These are phyloP conservation scores for Paramecium pentaurelia DNA, from an alignment of 73 alveolate genomes.

Conservation along the genomic window DNA sequence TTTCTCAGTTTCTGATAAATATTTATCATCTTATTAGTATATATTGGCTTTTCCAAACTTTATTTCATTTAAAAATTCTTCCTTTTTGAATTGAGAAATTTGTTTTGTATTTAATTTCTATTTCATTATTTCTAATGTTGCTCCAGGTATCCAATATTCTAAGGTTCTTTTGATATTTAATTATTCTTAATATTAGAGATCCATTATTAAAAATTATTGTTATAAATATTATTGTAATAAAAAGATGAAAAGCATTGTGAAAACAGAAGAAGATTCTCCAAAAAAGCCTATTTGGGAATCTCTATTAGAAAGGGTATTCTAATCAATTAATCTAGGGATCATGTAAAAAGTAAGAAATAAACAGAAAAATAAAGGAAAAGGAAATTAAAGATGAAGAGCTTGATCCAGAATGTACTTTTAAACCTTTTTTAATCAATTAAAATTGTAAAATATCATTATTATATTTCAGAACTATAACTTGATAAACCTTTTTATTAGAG, in stretches of 20 bases:
- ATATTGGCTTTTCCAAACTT: not conserved
- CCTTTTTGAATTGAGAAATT: not conserved
- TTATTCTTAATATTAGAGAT: not conserved
- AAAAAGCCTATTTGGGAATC: slow-evolving; percentile 28
- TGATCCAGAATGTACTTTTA: slow-evolving; percentile 49
- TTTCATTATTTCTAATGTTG: not conserved
- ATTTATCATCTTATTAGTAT: not conserved
- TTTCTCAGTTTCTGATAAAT: slow-evolving; percentile 10
- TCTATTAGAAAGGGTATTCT: not conserved
- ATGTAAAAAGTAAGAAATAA: not conserved
- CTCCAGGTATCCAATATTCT: slow-evolving; percentile 36
- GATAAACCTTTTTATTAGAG: slow-evolving; percentile 10
- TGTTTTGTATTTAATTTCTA: not conserved
- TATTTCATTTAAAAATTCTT: not conserved
- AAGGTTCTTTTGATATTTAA: not conserved
- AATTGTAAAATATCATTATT: not conserved
- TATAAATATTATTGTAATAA: not conserved
- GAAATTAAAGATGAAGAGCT: not conserved
- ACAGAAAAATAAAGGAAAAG: not conserved
- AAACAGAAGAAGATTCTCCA: slow-evolving; percentile 12
- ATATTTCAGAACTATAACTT: not conserved
- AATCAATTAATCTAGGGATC: not conserved
- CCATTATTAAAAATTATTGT: not conserved
- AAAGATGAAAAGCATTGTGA: not conserved
- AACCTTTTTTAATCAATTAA: not conserved